Evolutionary conservation across 129 eudicot genomes (phyloP).

Genomic region (Flaveria trinervia): DNA sequence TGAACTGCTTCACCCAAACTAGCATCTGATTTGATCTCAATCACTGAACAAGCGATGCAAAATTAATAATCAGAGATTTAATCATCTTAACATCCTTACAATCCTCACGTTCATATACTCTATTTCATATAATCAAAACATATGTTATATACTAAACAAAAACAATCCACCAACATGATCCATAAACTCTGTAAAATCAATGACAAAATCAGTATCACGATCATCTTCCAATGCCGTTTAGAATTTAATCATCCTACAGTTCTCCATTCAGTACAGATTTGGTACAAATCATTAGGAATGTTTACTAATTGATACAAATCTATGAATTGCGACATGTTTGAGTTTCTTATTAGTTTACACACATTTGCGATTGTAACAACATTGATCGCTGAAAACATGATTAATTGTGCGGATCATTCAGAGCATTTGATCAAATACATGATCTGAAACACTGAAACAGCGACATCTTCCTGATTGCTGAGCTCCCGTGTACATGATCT

Average conservation of each 20-base stretch:
- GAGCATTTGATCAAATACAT: background rate
- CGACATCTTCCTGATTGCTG: background rate
- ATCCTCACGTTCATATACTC: background rate
- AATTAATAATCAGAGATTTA: background rate
- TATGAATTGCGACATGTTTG: background rate
- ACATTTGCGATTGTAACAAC: background rate
- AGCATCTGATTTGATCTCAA: constrained; percentile 81
- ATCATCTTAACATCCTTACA: constrained; percentile 1
- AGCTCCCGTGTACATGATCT: background rate
- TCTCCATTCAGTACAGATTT: no score
- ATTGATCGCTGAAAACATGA: background rate
- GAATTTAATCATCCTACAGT: no score
- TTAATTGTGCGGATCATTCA: background rate
- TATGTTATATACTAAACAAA: background rate
- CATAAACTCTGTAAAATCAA: background rate
- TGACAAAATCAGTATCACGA: no score
- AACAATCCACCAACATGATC: background rate
- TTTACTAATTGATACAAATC: no score
- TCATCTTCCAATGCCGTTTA: no score
- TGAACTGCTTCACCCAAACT: constrained; percentile 89
- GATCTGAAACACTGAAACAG: background rate
- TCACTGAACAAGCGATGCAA: constrained; percentile 40
- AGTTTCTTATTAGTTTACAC: background rate
- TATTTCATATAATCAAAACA: background rate
- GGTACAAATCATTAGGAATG: no score